Base-by-base conservation (phyloP, 352 stramenopile species). In the Globisporangium camurandrum region DNA sequence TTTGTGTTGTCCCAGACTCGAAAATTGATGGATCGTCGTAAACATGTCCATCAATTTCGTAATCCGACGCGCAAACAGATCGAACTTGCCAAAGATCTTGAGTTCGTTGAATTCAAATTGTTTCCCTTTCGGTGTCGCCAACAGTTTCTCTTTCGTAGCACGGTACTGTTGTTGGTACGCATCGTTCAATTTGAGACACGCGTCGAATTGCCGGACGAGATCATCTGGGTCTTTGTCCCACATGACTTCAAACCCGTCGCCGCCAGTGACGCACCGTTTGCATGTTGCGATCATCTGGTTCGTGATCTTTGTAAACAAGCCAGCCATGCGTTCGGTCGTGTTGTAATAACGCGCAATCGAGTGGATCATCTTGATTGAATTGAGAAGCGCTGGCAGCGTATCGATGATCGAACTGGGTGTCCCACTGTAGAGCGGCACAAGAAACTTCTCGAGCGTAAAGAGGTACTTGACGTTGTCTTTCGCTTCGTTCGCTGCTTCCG, bases 21-120 rank as follows among this genome's bases (percentile, higher is more conserved):
- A 92, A 50, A 98, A 98, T 68, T 98, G 93, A 57, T 98, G 93
- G 52, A 98, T 98, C 7, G 96, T 99, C 48, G 85, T 97, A 62
- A 98, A 99, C 95, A 99, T 98, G 57, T 99, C 96, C 54, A 99
- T 98, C 30, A 99, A 78, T 66, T 99, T 99, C 66, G 98, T 96
- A 12, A 98, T 84, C 37, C 96, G 89, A 5, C 96, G 73, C 61
- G 93, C 98, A 60, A 99, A 99, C 6, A 99, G 67, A 56, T 99
- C 95, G 55, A 99, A 98, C 56, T 98, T 98, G 52, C 96, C 95
- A 67, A 99, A 99, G 50, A 99, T 98, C 62, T 97, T 96, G 75
- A 97, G 97, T 63, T 99, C 95, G 62, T 97, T 97, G 67, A 99
- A 99, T 67, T 98, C 93, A 58, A 99, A 99, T 54, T 98, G 94